These are phyloP conservation scores for Colletotrichum endophyticum DNA, from an alignment of 2,329 filamentous ascomycete species.

Conservation along the genomic window DNA sequence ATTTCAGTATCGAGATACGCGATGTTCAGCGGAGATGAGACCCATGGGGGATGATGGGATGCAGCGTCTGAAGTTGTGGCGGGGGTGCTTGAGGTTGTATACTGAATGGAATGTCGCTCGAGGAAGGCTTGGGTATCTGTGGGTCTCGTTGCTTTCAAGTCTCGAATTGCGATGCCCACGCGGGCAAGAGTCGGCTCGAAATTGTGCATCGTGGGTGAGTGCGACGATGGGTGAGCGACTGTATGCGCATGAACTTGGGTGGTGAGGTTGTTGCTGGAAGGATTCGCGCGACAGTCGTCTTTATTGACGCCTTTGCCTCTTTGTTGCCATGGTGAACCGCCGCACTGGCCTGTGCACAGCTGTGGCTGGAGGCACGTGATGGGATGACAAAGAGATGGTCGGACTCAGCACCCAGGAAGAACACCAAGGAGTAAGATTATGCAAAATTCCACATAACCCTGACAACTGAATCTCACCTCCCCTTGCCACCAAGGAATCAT, in stretches of 20 bases:
- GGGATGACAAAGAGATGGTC: background rate
- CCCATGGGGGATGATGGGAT: background rate
- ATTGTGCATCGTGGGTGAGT: background rate
- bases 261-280: background rate
- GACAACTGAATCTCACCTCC: background rate
- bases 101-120: background rate
- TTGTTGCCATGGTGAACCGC: background rate
- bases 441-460: background rate
- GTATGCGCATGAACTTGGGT: background rate
- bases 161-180: background rate
- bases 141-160: background rate
- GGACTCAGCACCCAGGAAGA: too few species aligned
- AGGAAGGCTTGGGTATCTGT: background rate
- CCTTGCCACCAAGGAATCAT: too few species aligned
- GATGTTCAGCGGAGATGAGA: background rate
- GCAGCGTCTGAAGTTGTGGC: background rate
- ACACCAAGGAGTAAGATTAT: too few species aligned
- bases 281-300: background rate
- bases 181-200: background rate
- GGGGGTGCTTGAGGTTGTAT: background rate
- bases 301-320: background rate
- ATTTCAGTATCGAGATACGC: background rate
- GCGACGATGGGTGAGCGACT: background rate
- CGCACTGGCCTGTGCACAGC: background rate
- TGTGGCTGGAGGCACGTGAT: background rate